These are phyloP conservation scores for Marasmius oreades DNA, from an alignment of 1,284 basidiomycete species.

Conservation along the genomic window DNA sequence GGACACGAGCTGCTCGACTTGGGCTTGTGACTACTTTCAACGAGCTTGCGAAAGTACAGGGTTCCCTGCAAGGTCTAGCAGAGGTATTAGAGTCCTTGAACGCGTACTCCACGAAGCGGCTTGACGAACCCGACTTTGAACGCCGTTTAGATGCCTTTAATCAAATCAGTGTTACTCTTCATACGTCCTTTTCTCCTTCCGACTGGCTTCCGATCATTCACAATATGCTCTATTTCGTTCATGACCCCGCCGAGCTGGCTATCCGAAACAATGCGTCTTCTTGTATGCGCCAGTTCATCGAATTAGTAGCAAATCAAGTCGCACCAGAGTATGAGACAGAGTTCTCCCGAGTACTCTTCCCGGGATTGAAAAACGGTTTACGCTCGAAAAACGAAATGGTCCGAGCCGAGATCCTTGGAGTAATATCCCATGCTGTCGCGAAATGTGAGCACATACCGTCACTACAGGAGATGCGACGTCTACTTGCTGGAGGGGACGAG, in stretches of 20 bases:
- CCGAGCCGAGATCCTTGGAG: constrained; percentile 81
- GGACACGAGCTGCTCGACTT: constrained; percentile 65
- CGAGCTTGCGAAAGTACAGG: constrained; percentile 52
- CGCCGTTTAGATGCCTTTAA: constrained; percentile 79
- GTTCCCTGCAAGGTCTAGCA: constrained; percentile 45
- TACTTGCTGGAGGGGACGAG: constrained; percentile 89
- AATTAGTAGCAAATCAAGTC: constrained; percentile 42
- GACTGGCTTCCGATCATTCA: constrained; percentile 87
- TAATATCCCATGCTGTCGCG: constrained; percentile 76
- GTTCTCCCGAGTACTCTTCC: constrained; percentile 71
- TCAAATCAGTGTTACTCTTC: constrained; percentile 64
- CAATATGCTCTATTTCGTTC: constrained; percentile 84
- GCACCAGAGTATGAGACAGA: constrained; percentile 45
- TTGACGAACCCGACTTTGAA: constrained; percentile 95
- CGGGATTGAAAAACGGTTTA: constrained; percentile 81
- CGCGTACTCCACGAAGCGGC: constrained; percentile 76
- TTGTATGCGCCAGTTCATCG: constrained; percentile 77
- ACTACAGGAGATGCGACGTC: constrained; percentile 75
- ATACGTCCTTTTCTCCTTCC: constrained; percentile 43
- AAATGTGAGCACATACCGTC: constrained; percentile 59
- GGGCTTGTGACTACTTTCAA: constrained; percentile 67
- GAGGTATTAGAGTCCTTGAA: constrained; percentile 74
- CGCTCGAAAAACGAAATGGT: constrained; percentile 85
- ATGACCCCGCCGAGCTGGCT: constrained; percentile 87
- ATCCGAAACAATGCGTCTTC: constrained; percentile 83